phyloP scores from a whole-genome alignment of 164 flowering plant species.

The Cinnamomum micranthum region DNA sequence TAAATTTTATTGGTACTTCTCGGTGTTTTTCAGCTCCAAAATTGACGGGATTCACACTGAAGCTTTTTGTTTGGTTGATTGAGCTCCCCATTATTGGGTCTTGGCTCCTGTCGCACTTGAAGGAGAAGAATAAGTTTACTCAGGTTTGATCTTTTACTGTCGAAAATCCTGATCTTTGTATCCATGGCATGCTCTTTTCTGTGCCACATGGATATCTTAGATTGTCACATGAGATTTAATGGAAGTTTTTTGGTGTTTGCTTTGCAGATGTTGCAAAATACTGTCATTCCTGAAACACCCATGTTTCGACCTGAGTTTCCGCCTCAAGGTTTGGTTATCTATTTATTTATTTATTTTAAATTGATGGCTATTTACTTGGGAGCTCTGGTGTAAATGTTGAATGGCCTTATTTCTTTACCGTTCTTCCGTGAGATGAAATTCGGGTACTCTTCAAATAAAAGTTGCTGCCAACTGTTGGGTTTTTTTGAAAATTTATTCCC shows the following conservation, averaged over 20 bases:
- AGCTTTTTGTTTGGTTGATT: constrained; percentile 50
- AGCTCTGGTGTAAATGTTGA: background rate
- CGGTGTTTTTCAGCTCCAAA: constrained; percentile 56
- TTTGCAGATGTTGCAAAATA: constrained; percentile 61
- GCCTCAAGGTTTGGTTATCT: constrained; percentile 62
- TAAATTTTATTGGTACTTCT: background rate
- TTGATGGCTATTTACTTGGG: background rate
- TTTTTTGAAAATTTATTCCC: background rate
- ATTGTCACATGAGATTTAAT: constrained; percentile 1
- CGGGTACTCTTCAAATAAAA: background rate
- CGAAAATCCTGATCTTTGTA: constrained; percentile 1
- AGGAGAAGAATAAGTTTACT: constrained; percentile 51
- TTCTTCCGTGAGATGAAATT: background rate
- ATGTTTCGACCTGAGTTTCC: constrained; percentile 93
- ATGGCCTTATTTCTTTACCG: background rate
- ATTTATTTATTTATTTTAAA: background rate
- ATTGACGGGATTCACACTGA: constrained; percentile 52
- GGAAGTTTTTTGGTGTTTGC: background rate
- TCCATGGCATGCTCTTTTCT: background rate
- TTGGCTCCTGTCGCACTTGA: constrained; percentile 37
- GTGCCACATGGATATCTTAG: background rate
- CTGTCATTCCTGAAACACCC: constrained; percentile 83
- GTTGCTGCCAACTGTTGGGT: background rate
- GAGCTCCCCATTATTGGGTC: constrained; percentile 61
- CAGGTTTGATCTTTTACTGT: constrained; percentile 38